Base-by-base conservation (phyloP, 148 eudicot genomes). In the Nepenthes gracilis region DNA sequence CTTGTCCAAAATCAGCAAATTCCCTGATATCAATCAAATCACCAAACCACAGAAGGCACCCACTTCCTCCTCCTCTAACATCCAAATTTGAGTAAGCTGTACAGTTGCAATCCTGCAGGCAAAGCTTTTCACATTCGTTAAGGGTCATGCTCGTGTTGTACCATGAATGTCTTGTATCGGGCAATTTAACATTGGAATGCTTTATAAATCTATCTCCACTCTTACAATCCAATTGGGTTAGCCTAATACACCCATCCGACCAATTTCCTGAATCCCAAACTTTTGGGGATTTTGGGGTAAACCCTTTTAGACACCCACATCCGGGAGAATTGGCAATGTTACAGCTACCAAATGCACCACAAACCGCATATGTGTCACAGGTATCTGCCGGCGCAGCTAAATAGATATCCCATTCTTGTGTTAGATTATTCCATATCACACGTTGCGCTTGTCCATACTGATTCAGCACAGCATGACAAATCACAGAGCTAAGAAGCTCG, bases 301-400 rank as follows among this genome's bases (percentile, higher is more conserved):
- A 84, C 37, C 81, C 80, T n/a, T 62, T 59, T 37, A 87, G 50
- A 61, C 96, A 87, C n/a, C 50, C 62, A 48, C 96, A 87, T 0
- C 50, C 34, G 0, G 79, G 80, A 3, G 71, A 14, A 11, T 61
- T 49, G 4, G 12, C 43, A 2, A 58, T 63, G 53, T 71, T 69
- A 51, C 96, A 87, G 32, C 14, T 64, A 0, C 84, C 85, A 43
- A 64, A 73, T 1, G 58, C 56, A 13, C 96, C 96, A 68, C 96
- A 88, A 2, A 15, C 49, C 0, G 62, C 73, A 57, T 82, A 88
- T 12, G 23, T 12, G 45, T 82, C 84, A 66, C 90, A 88, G 0
- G 34, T 33, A 38, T 66, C 57, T 2, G 47, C 36, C 1, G 67
- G 77, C 0, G 59, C 55, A 1, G n/a, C 11, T 61, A 57, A 61